Evolutionary conservation across 345 rosid species (phyloP), one percentile per base, ranked within the genome.

Genomic region (Linum usitatissimum): DNA sequence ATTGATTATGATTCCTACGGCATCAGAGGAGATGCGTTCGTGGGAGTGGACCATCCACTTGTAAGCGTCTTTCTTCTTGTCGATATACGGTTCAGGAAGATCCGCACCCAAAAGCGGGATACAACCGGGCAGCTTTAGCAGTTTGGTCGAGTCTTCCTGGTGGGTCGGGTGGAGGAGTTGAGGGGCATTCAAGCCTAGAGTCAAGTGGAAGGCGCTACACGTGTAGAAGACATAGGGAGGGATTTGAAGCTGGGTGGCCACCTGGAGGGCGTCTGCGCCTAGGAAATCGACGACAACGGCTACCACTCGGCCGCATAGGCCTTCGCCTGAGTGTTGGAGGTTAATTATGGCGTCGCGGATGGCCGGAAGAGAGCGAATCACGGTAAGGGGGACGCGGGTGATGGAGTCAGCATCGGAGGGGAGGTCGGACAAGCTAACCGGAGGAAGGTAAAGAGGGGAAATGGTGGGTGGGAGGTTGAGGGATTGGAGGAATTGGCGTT

Each of bases 231-330:
- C 30, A 61, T 74, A 83, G 0, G 80, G 70, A n/a, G 73, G 12
- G 21, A 79, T 48, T 14, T 61, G 53, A 34, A 78, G 68, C 55
- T 78, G 83, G 1, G 0, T 45, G 0, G 83, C 83, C 2, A 73
- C 62, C 6, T 76, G 80, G 18, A 83, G 58, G 1, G 78, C 76
- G 28, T 73, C 72, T 3, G 68, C 39, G 18, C 83, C 79, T 21
- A 84, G 82, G 0, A 75, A 20, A 62, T 82, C 90, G 6, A 73
- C 79, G 15, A 81, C 59, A 48, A 80, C 42, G 42, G 77, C 76
- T 18, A 30, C 74, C 0, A 79, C 60, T n/a, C 55, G 60, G 9
- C 15, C n/a, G n/a, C n/a, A n/a, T n/a, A n/a, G 0, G 17, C 15
- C 30, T 59, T 56, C 12, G 66, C 62, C 64, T 55, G 1, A 23